These are phyloP conservation scores for Chrysosporium queenslandicum DNA, from an alignment of 2,329 filamentous ascomycete genomes.

Conservation along the genomic window DNA sequence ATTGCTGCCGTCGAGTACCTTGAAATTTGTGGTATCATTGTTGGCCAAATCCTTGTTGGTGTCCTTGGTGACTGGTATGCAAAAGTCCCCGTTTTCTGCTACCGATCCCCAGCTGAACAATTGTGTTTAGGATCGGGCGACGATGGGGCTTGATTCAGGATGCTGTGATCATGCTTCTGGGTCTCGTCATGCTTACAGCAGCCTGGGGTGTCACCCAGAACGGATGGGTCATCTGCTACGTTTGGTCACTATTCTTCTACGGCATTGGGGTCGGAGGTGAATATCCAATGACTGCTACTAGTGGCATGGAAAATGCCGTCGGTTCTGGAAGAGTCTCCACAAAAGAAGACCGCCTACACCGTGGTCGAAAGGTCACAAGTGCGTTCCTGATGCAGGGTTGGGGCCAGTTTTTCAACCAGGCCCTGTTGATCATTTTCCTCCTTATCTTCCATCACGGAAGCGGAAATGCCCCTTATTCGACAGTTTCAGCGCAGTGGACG, in stretches of 20 bases:
- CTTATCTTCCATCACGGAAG: slow-evolving; percentile 77
- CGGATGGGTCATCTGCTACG: slow-evolving; percentile 96
- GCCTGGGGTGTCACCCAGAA: slow-evolving; percentile 80
- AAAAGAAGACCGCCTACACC: slow-evolving; percentile 84
- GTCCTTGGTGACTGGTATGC: slow-evolving; percentile 59
- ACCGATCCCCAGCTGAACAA: background rate
- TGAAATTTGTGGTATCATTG: slow-evolving; percentile 89
- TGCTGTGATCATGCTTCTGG: slow-evolving; percentile 85
- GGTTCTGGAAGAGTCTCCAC: slow-evolving; percentile 81
- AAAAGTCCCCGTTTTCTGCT: background rate
- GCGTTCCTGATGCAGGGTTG: slow-evolving; percentile 98
- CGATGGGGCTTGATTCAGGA: slow-evolving; percentile 95
- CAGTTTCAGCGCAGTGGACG: slow-evolving; percentile 71
- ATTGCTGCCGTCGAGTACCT: slow-evolving; percentile 76
- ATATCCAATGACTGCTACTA: slow-evolving; percentile 94
- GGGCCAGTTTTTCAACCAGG: slow-evolving; percentile 93
- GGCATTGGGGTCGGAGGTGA: slow-evolving; percentile 61
- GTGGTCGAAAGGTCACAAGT: slow-evolving; percentile 87
- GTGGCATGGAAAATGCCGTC: slow-evolving; percentile 84
- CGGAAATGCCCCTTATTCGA: slow-evolving; percentile 66
- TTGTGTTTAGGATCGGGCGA: slow-evolving; percentile 61
- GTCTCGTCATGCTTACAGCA: slow-evolving; percentile 81
- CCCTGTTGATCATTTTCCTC: slow-evolving; percentile 73
- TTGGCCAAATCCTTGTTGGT: slow-evolving; percentile 81
- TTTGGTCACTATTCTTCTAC: slow-evolving; percentile 89